Percentiles rank a stretch among this genome's conserved stretches.
Conservation (phyloP, 169 alveolate species). For the Hepatocystis sp. region DNA sequence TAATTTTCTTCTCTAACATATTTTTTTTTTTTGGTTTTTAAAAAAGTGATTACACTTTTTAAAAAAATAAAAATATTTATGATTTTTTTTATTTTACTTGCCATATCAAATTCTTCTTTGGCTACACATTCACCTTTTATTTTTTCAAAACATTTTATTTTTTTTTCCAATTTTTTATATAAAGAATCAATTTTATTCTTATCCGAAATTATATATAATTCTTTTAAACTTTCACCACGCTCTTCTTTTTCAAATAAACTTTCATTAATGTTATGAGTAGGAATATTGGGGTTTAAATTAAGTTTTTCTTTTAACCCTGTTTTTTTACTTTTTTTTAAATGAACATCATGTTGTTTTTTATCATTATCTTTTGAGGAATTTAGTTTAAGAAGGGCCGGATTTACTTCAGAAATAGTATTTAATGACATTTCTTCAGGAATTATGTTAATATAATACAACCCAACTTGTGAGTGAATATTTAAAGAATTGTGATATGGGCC, state of each 20-base stretch:
- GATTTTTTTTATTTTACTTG: slow-evolving; percentile 68
- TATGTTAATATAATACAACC: slow-evolving; percentile 51
- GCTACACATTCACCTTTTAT: slow-evolving; percentile 74
- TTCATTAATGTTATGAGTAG: slow-evolving; percentile 12
- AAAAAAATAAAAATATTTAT: slow-evolving; percentile 61
- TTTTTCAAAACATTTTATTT: slow-evolving; percentile 69
- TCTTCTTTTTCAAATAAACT: slow-evolving; percentile 4
- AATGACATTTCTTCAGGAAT: slow-evolving; percentile 63
- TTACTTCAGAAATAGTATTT: slow-evolving; percentile 23
- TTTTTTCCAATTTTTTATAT: slow-evolving; percentile 65
- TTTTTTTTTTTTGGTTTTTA: slow-evolving; percentile 63
- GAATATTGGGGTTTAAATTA: slow-evolving; percentile 2
- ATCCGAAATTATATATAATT: slow-evolving; percentile 21
- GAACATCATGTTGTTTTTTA: slow-evolving; percentile 28
- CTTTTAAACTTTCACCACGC: slow-evolving; percentile 20
- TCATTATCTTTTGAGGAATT: slow-evolving; percentile 20
- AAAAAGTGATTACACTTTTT: slow-evolving; percentile 50
- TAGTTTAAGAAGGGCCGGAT: slow-evolving; percentile 39
- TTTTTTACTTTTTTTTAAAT: slow-evolving; percentile 22
- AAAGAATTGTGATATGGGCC: slow-evolving; percentile 39
- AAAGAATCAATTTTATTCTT: slow-evolving; percentile 32
- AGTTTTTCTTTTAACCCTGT: slow-evolving; percentile 22
- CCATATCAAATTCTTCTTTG: slow-evolving; percentile 55
- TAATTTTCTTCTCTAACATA: slow-evolving; percentile 72
- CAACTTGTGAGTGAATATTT: slow-evolving; percentile 63